phyloP scores from a whole-genome alignment of 345 rosid genomes.

The Balakata baccata region DNA sequence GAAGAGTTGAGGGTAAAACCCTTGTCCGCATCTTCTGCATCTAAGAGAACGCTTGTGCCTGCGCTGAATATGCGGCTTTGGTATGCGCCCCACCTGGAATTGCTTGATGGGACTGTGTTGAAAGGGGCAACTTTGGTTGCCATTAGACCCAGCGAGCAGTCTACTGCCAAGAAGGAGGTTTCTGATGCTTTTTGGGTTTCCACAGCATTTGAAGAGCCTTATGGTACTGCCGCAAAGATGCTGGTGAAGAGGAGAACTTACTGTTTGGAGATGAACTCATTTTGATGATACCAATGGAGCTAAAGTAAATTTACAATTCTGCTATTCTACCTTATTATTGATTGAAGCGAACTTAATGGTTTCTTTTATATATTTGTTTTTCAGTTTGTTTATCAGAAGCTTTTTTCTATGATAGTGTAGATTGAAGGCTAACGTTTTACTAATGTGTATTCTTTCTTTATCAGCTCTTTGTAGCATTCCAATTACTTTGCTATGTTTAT shows the following conservation, averaged over 20 bases:
- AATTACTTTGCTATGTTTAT: not conserved
- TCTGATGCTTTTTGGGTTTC: constrained; percentile 75
- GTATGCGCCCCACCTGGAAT: constrained; percentile 83
- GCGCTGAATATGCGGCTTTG: constrained; percentile 92
- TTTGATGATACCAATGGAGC: constrained; percentile 35
- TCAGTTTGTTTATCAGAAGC: too few relatives aligned
- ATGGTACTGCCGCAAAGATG: constrained; percentile 84
- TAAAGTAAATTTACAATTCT: constrained; percentile 28
- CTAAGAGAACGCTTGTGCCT: constrained; percentile 92
- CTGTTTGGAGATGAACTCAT: constrained; percentile 98
- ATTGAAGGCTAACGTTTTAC: not conserved
- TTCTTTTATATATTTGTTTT: not conserved
- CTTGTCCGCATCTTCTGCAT: constrained; percentile 80
- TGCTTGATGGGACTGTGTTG: constrained; percentile 76
- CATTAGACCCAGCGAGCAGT: constrained; percentile 76
- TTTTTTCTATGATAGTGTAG: not conserved
- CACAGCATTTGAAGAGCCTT: constrained; percentile 80
- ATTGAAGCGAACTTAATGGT: not conserved
- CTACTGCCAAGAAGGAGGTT: constrained; percentile 54
- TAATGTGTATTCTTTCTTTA: not conserved
- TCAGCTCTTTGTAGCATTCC: not conserved
- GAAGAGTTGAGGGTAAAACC: constrained; percentile 94
- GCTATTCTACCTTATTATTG: not conserved
- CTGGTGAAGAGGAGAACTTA: constrained; percentile 84
- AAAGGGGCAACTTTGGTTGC: constrained; percentile 95